Evolutionary conservation across 352 stramenopile species (phyloP).

Genomic region (Pythium rhizo-oryzae): DNA sequence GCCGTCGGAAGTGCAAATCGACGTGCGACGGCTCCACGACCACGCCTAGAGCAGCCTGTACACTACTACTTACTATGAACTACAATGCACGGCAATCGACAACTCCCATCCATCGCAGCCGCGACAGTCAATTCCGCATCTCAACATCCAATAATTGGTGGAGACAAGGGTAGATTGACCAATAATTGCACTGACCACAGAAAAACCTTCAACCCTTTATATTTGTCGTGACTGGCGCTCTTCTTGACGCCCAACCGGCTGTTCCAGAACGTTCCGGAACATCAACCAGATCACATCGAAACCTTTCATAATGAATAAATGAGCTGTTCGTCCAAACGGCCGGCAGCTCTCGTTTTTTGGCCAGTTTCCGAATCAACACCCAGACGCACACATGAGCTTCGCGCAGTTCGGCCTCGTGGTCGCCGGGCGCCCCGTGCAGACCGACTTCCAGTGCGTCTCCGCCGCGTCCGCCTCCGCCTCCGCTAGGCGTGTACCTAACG

Average conservation of each 20-base stretch:
- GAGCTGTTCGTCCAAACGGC: not conserved
- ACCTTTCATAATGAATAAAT: slow-evolving; percentile 19
- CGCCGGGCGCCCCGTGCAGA: slow-evolving; percentile 44
- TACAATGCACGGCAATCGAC: not conserved
- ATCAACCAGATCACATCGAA: not conserved
- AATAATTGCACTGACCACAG: not conserved
- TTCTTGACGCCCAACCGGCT: not conserved
- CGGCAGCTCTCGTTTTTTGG: not conserved
- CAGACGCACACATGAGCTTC: slow-evolving; percentile 13
- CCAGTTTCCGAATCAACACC: not conserved
- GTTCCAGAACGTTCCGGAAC: slow-evolving; percentile 31
- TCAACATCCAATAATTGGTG: no score
- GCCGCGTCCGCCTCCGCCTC: not conserved
- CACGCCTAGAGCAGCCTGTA: not conserved
- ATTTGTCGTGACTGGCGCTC: not conserved
- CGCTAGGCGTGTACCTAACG: not conserved
- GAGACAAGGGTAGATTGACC: no score
- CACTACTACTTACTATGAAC: not conserved
- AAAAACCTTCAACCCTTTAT: slow-evolving; percentile 18
- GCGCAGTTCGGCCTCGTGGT: slow-evolving; percentile 49
- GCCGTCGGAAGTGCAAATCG: slow-evolving; percentile 27
- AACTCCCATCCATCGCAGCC: not conserved
- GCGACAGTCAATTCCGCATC: no score
- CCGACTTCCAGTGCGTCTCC: slow-evolving; percentile 37
- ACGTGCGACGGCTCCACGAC: slow-evolving; percentile 10